These are phyloP conservation scores for Rhypophila decipiens DNA, from an alignment of 495 filamentous ascomycete genomes.

Conservation along the genomic window DNA sequence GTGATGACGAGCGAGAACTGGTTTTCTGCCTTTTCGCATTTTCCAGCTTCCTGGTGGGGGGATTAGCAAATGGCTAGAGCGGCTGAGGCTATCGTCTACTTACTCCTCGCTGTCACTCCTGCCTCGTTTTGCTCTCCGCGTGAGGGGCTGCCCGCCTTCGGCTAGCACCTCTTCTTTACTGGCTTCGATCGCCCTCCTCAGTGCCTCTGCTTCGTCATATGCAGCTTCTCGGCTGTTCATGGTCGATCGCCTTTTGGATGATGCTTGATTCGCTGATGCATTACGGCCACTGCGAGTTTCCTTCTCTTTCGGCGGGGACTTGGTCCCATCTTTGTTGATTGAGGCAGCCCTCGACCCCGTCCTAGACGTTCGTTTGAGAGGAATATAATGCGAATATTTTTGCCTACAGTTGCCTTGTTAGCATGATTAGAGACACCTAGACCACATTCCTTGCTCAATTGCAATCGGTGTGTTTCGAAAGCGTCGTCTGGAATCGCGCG, in stretches of 20 bases:
- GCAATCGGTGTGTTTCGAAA: too few relatives aligned
- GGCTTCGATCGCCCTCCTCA: slow-evolving; percentile 86
- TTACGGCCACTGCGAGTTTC: slow-evolving; percentile 40
- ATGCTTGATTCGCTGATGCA: slow-evolving; percentile 41
- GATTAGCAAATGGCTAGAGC: neutral
- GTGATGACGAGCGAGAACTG: slow-evolving; percentile 62
- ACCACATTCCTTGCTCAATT: too few relatives aligned
- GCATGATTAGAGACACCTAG: slow-evolving; percentile 5
- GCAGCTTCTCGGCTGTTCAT: slow-evolving; percentile 97
- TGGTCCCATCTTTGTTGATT: slow-evolving; percentile 49
- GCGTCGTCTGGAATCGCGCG: too few relatives aligned
- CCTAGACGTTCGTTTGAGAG: slow-evolving; percentile 41
- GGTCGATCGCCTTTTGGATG: slow-evolving; percentile 83
- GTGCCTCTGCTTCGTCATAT: slow-evolving; percentile 88
- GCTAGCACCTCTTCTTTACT: slow-evolving; percentile 68
- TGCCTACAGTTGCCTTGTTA: slow-evolving; percentile 31
- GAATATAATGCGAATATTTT: slow-evolving; percentile 51
- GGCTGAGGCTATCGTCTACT: slow-evolving; percentile 3
- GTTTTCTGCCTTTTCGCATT: slow-evolving; percentile 64
- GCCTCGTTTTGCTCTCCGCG: slow-evolving; percentile 68
- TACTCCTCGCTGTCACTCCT: slow-evolving; percentile 93
- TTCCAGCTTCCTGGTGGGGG: slow-evolving; percentile 47
- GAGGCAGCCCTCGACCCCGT: slow-evolving; percentile 50
- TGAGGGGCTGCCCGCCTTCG: slow-evolving; percentile 41
- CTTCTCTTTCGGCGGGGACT: slow-evolving; percentile 42